Percentiles rank a stretch among this genome's conserved stretches.
phyloP scores from a whole-genome alignment of 1,284 basidiomycete genomes.

The Volvariella surrecta region DNA sequence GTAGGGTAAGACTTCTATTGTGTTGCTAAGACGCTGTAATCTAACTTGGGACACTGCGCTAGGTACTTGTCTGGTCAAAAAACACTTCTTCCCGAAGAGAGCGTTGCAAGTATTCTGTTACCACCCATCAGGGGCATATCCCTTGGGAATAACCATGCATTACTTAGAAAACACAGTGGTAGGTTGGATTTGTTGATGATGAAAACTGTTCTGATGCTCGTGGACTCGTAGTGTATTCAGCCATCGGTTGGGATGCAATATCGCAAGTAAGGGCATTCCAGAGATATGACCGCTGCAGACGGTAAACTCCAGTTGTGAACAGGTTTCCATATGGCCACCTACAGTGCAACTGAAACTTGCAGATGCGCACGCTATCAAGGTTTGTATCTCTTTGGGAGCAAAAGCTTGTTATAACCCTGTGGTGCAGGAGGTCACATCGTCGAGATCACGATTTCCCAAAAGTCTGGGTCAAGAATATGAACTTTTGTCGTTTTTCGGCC shows the following conservation, averaged over 20 bases:
- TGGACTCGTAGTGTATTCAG: constrained; percentile 11
- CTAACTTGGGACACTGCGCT: neutral
- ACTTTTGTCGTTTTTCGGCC: constrained; percentile 28
- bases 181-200: no score
- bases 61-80: constrained; percentile 24
- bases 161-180: constrained; percentile 23
- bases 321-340: constrained; percentile 21
- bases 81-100: constrained; percentile 15
- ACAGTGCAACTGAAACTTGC: constrained; percentile 18
- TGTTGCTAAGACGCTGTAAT: neutral
- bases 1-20: constrained; percentile 4
- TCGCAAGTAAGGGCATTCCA: constrained; percentile 15
- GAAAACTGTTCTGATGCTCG: neutral
- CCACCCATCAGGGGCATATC: constrained; percentile 19
- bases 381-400: neutral
- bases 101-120: constrained; percentile 17
- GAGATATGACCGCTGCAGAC: neutral
- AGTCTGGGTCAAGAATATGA: constrained; percentile 22
- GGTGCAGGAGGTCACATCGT: constrained; percentile 24
- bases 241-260: constrained; percentile 22
- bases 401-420: no score
- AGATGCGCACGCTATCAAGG: neutral
- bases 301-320: neutral
- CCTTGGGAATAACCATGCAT: constrained; percentile 19
- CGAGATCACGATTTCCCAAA: constrained; percentile 28